Evolutionary conservation across 495 filamentous ascomycete genomes (phyloP), one percentile per base, ranked within the genome.

Genomic region (Daldinia bambusicola): DNA sequence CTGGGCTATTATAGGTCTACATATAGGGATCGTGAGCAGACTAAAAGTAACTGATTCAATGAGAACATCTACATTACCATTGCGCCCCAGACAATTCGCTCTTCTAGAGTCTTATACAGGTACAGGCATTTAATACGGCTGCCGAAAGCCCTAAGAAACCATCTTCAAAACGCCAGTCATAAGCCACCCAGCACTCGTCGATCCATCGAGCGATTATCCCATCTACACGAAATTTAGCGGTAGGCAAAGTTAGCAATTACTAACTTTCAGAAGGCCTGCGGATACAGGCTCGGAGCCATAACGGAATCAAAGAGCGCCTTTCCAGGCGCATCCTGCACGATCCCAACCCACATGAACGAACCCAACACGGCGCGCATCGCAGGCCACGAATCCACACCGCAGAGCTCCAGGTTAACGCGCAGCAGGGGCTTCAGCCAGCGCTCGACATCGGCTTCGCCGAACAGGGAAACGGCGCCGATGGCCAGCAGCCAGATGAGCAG

Each of bases 401-500:
- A 76, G 2, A 61, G 20, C 1, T 67, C 66, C n/a, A 77, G 59
- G 20, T 63, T 77, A 1, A 59, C 61, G 13, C 51, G 63, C 32
- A 81, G 50, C 66, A 55, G 48, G 14, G 75, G 67, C 48, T 51
- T 71, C 56, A 80, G 38, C 79, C 79, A 81, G 14, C 8, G 57
- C 9, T 76, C 77, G 43, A 7, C 32, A 8, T 80, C 70, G 7
- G 30, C 60, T 1, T 31, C 51, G 13, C 41, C 67, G 30, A 80
- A 79, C 8, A 83, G 41, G 48, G 79, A 75, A 2, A 79, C 60
- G 4, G 71, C 76, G 6, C 80, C 80, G 12, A 78, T 56, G 45
- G 79, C 79, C 13, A 83, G 62, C 6, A 84, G 66, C 81, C 81
- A 83, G 4, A 82, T 48, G 10, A 74, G 43, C 2, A 75, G n/a